Conservation (phyloP, 31 red algal species). For the Odonthalia washingtoniensis region DNA sequence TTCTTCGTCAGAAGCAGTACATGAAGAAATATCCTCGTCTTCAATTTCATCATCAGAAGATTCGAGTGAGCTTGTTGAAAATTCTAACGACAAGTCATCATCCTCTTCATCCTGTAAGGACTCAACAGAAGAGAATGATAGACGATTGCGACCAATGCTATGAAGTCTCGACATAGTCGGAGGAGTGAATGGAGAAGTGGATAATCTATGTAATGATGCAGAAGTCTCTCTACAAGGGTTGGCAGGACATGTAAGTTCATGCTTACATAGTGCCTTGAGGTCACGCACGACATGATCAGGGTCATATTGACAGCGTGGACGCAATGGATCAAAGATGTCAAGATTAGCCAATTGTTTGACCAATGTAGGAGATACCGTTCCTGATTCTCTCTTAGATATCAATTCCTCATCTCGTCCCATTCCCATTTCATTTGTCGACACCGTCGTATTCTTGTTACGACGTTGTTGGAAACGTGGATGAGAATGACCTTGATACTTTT, state of each 20-base stretch:
- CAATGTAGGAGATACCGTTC: background rate
- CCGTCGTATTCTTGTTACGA: background rate
- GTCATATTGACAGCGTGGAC: slow-evolving; percentile 51
- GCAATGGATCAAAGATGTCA: slow-evolving; percentile 52
- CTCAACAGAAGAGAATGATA: too few species aligned
- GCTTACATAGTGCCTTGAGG: slow-evolving; percentile 48
- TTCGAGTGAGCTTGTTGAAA: too few species aligned
- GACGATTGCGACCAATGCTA: background rate
- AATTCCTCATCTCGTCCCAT: background rate
- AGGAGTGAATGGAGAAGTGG: too few species aligned
- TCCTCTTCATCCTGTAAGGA: too few species aligned
- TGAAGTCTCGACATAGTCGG: too few species aligned
- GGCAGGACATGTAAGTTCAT: slow-evolving; percentile 33
- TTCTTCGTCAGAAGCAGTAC: too few species aligned
- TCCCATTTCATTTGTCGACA: background rate
- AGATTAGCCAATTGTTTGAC: background rate
- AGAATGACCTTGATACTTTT: background rate
- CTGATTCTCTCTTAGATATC: too few species aligned
- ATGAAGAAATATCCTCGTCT: too few species aligned
- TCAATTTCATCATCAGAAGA: too few species aligned
- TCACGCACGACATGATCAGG: slow-evolving; percentile 37
- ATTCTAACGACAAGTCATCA: too few species aligned
- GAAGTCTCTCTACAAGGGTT: slow-evolving; percentile 17
- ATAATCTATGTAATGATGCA: too few species aligned
- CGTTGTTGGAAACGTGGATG: background rate